phyloP scores from a whole-genome alignment of 495 filamentous ascomycete genomes.

The Neurospora sp. region DNA sequence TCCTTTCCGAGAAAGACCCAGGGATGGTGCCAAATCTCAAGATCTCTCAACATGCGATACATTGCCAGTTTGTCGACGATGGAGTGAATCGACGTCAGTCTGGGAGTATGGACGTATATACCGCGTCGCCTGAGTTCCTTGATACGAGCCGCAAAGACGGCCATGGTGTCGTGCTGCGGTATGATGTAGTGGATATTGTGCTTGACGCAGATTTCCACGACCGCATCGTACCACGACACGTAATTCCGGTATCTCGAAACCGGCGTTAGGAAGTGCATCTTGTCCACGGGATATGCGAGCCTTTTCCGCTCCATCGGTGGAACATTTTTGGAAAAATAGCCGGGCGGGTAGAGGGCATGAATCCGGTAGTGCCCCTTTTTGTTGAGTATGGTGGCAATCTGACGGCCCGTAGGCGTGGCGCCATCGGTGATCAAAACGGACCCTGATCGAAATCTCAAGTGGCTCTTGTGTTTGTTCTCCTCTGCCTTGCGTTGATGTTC shows the following conservation, averaged over 20 bases:
- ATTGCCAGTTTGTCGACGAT: background rate
- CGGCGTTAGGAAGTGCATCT: background rate
- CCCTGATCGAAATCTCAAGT: background rate
- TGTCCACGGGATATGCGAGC: background rate
- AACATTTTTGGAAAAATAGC: background rate
- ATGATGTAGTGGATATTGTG: conserved; percentile 1
- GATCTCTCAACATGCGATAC: background rate
- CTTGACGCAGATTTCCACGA: background rate
- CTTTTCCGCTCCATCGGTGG: background rate
- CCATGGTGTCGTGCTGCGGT: conserved; percentile 1
- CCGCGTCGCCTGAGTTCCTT: background rate
- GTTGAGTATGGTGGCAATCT: background rate
- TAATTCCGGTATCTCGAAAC: background rate
- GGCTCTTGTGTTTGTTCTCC: background rate
- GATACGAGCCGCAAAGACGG: background rate
- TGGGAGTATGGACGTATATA: background rate
- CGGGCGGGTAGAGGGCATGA: background rate
- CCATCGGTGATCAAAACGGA: conserved; percentile 2
- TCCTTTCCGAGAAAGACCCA: background rate
- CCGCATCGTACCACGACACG: background rate
- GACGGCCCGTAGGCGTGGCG: background rate
- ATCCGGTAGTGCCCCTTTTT: background rate
- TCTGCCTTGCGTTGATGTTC: background rate
- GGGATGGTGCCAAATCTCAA: background rate
- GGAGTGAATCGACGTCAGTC: background rate